Evolutionary conservation across 345 rosid genomes (phyloP).

Genomic region (Ailanthus altissimus): DNA sequence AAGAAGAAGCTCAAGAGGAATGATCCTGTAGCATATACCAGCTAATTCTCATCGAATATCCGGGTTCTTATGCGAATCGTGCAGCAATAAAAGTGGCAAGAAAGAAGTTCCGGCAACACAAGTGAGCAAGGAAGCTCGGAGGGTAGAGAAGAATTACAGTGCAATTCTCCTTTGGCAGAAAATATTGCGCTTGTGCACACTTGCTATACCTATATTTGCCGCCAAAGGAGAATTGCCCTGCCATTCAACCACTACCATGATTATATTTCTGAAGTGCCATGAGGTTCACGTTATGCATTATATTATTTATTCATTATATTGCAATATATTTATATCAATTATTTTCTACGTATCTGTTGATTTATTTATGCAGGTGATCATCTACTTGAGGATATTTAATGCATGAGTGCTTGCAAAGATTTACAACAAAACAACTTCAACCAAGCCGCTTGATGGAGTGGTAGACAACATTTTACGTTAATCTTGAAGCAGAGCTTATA

Average conservation of each 20-base stretch:
- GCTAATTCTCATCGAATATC: constrained; percentile 31
- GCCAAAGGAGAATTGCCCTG: constrained; percentile 59
- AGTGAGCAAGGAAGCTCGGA: background rate
- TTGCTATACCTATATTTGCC: constrained; percentile 2
- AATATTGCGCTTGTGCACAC: constrained; percentile 8
- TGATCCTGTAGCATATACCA: constrained; percentile 37
- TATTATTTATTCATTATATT: constrained; percentile 1
- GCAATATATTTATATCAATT: background rate
- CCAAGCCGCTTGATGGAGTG: background rate
- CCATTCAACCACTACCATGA: constrained; percentile 26
- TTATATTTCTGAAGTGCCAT: background rate
- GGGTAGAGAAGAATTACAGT: constrained; percentile 43
- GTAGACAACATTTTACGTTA: background rate
- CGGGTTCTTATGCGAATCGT: constrained; percentile 38
- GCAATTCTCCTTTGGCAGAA: constrained; percentile 48
- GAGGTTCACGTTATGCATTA: background rate
- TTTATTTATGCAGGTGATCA: background rate
- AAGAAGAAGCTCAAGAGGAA: constrained; percentile 32
- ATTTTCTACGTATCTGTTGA: background rate
- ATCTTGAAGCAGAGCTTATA: background rate
- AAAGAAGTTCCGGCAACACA: background rate
- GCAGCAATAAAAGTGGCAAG: constrained; percentile 18
- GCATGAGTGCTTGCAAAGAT: background rate
- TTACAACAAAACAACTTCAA: background rate
- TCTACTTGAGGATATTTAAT: background rate